A percentile compares a stretch with the other conserved stretches of the same genome.
phyloP scores from a whole-genome alignment of 2,329 filamentous ascomycete genomes.

The Ramularia endophylla region DNA sequence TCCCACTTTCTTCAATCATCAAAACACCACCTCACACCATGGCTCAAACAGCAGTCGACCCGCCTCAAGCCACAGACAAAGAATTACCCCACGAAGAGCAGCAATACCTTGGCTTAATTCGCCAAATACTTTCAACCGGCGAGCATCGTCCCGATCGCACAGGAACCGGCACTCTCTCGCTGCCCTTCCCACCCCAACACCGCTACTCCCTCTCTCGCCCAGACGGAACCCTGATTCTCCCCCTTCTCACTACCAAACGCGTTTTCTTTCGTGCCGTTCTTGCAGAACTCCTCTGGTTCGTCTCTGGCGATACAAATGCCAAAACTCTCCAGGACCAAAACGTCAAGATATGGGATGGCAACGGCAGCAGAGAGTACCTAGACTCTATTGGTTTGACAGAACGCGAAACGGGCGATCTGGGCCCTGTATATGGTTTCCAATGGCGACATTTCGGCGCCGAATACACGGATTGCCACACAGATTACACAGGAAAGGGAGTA shows the following conservation, averaged over 20 bases:
- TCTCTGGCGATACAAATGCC: slow-evolving; percentile 77
- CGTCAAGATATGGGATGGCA: slow-evolving; percentile 98
- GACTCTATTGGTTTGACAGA: slow-evolving; percentile 76
- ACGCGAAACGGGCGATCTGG: slow-evolving; percentile 81
- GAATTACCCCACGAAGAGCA: slow-evolving; percentile 67
- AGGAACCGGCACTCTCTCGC: slow-evolving; percentile 83
- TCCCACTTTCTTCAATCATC: slow-evolving; percentile 1
- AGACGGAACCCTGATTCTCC: slow-evolving; percentile 61
- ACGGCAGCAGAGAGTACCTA: slow-evolving; percentile 84
- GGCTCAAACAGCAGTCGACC: slow-evolving; percentile 28
- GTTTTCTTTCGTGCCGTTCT: slow-evolving; percentile 89
- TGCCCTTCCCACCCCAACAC: slow-evolving; percentile 81
- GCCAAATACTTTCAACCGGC: slow-evolving; percentile 72
- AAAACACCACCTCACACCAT: slow-evolving; percentile 15
- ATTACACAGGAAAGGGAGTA: slow-evolving; percentile 84
- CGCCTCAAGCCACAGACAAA: background rate
- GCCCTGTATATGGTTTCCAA: slow-evolving; percentile 96
- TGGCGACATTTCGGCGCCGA: slow-evolving; percentile 97
- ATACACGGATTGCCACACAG: slow-evolving; percentile 70
- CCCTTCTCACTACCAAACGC: slow-evolving; percentile 93
- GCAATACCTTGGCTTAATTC: slow-evolving; percentile 88
- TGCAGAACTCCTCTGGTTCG: slow-evolving; percentile 93
- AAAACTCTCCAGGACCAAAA: slow-evolving; percentile 68
- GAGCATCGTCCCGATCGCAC: slow-evolving; percentile 92
- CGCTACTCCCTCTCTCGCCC: slow-evolving; percentile 73